Evolutionary conservation across 768 basidiomycete genomes (phyloP).

Genomic region (Candolleomyces eurysporus): DNA sequence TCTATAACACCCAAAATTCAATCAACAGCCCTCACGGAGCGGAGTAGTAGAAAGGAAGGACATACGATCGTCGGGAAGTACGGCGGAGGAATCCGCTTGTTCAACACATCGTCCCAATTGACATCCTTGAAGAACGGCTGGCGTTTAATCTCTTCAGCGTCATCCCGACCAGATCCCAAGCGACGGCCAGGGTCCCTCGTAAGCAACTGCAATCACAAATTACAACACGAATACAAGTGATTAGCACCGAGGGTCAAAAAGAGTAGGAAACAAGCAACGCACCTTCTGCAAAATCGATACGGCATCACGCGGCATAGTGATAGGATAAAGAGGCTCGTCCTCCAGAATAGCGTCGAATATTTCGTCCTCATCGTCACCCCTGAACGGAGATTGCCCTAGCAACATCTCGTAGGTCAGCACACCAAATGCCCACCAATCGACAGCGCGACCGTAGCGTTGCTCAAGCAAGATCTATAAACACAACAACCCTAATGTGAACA

Average conservation of each 20-base stretch:
- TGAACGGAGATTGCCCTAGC: conserved; percentile 97
- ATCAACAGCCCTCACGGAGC: not conserved
- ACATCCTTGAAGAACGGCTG: conserved; percentile 99
- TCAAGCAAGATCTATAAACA: conserved; percentile 86
- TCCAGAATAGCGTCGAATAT: conserved; percentile 99
- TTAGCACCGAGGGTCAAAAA: not conserved
- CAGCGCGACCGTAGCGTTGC: conserved; percentile 96
- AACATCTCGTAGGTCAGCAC: conserved; percentile 99
- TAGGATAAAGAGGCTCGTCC: conserved; percentile 97
- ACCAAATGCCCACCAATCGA: conserved; percentile 99
- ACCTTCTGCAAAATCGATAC: conserved; percentile 96
- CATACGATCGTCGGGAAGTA: conserved; percentile 96
- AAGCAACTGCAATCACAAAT: conserved; percentile 57
- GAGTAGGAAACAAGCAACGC: conserved; percentile 6
- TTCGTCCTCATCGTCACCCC: conserved; percentile 99
- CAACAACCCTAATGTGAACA: conserved; percentile 6
- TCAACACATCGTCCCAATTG: conserved; percentile 92
- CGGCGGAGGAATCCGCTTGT: conserved; percentile 95
- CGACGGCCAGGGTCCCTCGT: conserved; percentile 90
- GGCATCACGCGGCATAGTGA: conserved; percentile 98
- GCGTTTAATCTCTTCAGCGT: conserved; percentile 95
- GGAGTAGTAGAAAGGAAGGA: conserved; percentile 2
- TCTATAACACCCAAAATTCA: conserved; percentile 39
- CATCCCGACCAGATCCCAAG: conserved; percentile 86
- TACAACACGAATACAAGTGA: not conserved